phyloP scores from a whole-genome alignment of 371 early-diverging fungal genomes.

The Nematocida ironsii region DNA sequence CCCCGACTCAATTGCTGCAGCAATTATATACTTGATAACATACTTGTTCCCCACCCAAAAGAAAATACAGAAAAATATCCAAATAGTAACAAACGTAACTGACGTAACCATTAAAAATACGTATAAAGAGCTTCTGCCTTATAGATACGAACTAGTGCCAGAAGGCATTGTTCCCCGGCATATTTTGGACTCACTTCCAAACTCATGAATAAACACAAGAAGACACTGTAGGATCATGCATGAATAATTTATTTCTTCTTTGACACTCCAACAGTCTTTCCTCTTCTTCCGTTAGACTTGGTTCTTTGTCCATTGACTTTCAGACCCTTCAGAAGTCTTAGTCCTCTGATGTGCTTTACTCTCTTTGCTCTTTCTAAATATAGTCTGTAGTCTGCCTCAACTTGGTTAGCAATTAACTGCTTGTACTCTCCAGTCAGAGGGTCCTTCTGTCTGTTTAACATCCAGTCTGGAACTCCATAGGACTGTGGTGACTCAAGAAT shows the following conservation, averaged over 20 bases:
- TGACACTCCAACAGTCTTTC: conserved; percentile 88
- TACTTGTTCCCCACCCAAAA: conserved; percentile 67
- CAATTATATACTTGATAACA: conserved; percentile 70
- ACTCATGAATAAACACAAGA: conserved; percentile 34
- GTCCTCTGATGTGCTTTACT: conserved; percentile 66
- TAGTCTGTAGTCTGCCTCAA: conserved; percentile 72
- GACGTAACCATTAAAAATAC: conserved; percentile 71
- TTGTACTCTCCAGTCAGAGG: conserved; percentile 82
- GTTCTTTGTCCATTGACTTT: conserved; percentile 86
- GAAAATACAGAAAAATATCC: conserved; percentile 68
- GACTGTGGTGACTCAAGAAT: conserved; percentile 83
- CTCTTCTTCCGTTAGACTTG: conserved; percentile 93
- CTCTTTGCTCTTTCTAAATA: conserved; percentile 70
- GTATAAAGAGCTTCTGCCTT: conserved; percentile 70
- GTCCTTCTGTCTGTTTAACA: conserved; percentile 96
- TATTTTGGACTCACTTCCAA: conserved; percentile 63
- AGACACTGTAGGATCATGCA: background rate
- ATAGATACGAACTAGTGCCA: conserved; percentile 68
- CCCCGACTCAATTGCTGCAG: conserved; percentile 71
- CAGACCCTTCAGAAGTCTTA: conserved; percentile 73
- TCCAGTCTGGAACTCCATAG: conserved; percentile 93
- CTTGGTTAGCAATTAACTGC: conserved; percentile 84
- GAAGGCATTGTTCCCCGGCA: conserved; percentile 60
- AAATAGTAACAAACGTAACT: conserved; percentile 69
- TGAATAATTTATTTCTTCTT: conserved; percentile 79